Percentiles rank a stretch among this genome's conserved stretches.
phyloP scores from a whole-genome alignment of 371 early-diverging fungal species.

The Haplosporangium sp. region DNA sequence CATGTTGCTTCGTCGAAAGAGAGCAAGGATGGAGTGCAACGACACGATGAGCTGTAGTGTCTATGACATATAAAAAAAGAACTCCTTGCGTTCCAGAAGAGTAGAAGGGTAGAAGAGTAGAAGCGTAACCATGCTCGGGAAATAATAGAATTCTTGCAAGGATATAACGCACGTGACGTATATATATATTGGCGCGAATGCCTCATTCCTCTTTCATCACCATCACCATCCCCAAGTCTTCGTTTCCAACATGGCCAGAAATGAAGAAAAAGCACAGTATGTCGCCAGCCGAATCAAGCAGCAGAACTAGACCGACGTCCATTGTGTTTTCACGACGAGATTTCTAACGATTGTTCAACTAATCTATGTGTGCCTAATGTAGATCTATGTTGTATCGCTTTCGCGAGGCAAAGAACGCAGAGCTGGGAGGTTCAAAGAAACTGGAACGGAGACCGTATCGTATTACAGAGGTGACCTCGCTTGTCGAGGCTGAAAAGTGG shows the following conservation, averaged over 20 bases:
- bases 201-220: constrained; percentile 1
- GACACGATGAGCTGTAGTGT: constrained; percentile 1
- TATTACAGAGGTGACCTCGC: constrained; percentile 73
- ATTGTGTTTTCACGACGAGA: not conserved
- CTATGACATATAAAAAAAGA: no score
- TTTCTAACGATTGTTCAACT: constrained; percentile 8
- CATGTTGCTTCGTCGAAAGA: not conserved
- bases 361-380: not conserved
- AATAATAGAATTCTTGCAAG: no score
- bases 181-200: not conserved
- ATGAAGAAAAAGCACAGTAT: constrained; percentile 96
- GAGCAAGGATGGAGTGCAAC: not conserved
- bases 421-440: constrained; percentile 77
- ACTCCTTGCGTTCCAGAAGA: no score
- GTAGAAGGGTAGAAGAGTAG: no score
- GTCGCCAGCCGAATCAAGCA: not conserved
- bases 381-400: constrained; percentile 96
- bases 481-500: constrained; percentile 91
- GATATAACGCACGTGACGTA: no score
- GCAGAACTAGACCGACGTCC: no score
- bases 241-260: constrained; percentile 79
- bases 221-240: constrained; percentile 5
- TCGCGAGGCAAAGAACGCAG: constrained; percentile 91
- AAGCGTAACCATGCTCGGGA: no score
- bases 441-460: constrained; percentile 81